Conservation (phyloP, 768 basidiomycete species). For the Rhizopogon vulgaris region DNA sequence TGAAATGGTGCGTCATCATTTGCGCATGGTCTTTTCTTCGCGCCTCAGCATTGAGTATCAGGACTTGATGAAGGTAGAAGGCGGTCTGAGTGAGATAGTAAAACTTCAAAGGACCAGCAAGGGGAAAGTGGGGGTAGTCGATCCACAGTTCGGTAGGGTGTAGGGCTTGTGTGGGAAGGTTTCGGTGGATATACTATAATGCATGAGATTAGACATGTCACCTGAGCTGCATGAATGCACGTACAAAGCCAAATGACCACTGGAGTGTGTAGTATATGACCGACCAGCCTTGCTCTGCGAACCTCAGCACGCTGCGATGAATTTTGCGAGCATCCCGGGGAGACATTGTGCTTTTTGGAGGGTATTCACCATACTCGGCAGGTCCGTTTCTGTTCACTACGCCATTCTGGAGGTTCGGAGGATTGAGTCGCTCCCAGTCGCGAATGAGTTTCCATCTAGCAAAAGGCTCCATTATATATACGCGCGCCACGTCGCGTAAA, state of each 20-base stretch:
- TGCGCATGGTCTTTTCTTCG: conserved; percentile 89
- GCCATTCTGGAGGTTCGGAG: conserved; percentile 23
- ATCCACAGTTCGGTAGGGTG: conserved; percentile 67
- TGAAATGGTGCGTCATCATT: conserved; percentile 95
- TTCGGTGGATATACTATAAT: conserved; percentile 70
- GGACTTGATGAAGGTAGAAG: conserved; percentile 87
- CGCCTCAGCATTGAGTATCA: conserved; percentile 91
- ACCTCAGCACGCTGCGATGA: conserved; percentile 72
- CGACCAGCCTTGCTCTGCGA: conserved; percentile 95
- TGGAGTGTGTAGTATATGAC: conserved; percentile 73
- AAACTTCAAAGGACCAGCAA: conserved; percentile 80
- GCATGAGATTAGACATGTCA: conserved; percentile 6
- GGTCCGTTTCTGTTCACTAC: conserved; percentile 30
- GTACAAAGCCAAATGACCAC: conserved; percentile 76
- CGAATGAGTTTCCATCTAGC: conserved; percentile 69
- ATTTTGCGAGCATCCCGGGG: conserved; percentile 52
- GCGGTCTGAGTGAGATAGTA: conserved; percentile 84
- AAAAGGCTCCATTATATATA: conserved; percentile 74
- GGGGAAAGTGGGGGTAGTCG: conserved; percentile 74
- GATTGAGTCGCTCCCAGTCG: conserved; percentile 32
- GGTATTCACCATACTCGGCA: conserved; percentile 11
- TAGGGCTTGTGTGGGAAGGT: conserved; percentile 61
- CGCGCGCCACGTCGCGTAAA: conserved; percentile 70
- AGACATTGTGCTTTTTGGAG: conserved; percentile 15
- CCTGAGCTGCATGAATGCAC: conserved; percentile 30